These are phyloP conservation scores for Insectozyma bohioensis DNA, from an alignment of 1,139 yeast genomes.

Conservation along the genomic window DNA sequence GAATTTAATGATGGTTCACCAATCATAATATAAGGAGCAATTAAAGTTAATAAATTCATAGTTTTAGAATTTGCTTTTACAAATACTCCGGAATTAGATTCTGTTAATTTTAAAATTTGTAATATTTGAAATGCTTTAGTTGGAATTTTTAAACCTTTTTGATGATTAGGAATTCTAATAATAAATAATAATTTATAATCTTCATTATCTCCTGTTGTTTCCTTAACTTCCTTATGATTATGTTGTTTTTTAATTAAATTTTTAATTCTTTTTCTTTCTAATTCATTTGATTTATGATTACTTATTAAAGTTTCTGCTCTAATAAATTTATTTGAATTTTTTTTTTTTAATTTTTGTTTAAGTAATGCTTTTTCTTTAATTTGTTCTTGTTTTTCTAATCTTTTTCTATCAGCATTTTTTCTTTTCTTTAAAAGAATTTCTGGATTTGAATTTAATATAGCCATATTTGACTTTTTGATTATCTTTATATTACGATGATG, in stretches of 20 bases:
- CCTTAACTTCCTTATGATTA: conserved; percentile 10
- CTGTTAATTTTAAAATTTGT: conserved; percentile 55
- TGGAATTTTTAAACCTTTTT: conserved; percentile 64
- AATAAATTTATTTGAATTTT: conserved; percentile 51
- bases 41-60: conserved; percentile 59
- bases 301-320: conserved; percentile 75
- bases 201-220: conserved; percentile 20
- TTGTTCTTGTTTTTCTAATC: conserved; percentile 62
- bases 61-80: conserved; percentile 58
- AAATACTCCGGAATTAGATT: conserved; percentile 68
- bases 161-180: conserved; percentile 59
- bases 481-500: too few species aligned
- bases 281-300: conserved; percentile 58
- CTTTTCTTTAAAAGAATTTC: conserved; percentile 75
- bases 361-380: conserved; percentile 30
- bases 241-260: conserved; percentile 51
- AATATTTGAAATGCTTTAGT: conserved; percentile 61
- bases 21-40: conserved; percentile 69
- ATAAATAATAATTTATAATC: conserved; percentile 60
- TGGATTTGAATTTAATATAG: conserved; percentile 65
- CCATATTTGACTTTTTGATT: conserved; percentile 29
- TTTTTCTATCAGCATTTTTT: conserved; percentile 70
- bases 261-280: conserved; percentile 67
- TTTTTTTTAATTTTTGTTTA: conserved; percentile 36
- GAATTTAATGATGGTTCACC: conserved; percentile 73